Evolutionary conservation across 2,329 filamentous ascomycete genomes (phyloP).

Genomic region (Endocalyx cinctus): DNA sequence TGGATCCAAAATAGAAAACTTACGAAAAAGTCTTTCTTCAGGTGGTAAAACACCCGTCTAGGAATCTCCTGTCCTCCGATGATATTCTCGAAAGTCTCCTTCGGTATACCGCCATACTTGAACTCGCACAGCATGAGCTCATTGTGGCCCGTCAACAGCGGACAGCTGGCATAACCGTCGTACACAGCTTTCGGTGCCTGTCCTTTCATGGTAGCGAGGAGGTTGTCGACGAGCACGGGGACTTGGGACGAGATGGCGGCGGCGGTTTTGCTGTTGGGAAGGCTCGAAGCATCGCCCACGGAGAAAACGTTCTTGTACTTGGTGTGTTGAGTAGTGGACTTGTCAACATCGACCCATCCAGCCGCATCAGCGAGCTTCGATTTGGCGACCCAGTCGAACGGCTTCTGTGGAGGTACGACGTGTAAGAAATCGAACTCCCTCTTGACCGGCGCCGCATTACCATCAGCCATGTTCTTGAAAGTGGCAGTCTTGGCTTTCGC

Average conservation of each 20-base stretch:
- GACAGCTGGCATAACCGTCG: conserved; percentile 42
- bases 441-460: conserved; percentile 22
- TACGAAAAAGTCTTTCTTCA: conserved; percentile 42
- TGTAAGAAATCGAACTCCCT: conserved; percentile 32
- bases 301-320: conserved; percentile 36
- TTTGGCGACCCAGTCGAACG: conserved; percentile 29
- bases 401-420: conserved; percentile 30
- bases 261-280: conserved; percentile 39
- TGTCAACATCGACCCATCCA: conserved; percentile 30
- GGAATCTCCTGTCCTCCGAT: conserved; percentile 36
- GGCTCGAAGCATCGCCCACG: conserved; percentile 34
- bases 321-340: conserved; percentile 28
- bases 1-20: conserved; percentile 8
- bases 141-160: conserved; percentile 38
- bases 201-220: conserved; percentile 31
- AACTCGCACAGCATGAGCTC: conserved; percentile 45
- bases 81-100: conserved; percentile 37
- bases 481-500: conserved; percentile 29
- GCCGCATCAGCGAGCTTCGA: conserved; percentile 31
- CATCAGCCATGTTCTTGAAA: conserved; percentile 29
- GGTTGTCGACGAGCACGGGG: conserved; percentile 38
- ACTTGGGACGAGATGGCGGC: conserved; percentile 40
- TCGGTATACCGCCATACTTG: conserved; percentile 41
- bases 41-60: conserved; percentile 32
- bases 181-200: conserved; percentile 29